Evolutionary conservation across 148 eudicot species (phyloP).

Genomic region (Vaccinium macrocarpon): DNA sequence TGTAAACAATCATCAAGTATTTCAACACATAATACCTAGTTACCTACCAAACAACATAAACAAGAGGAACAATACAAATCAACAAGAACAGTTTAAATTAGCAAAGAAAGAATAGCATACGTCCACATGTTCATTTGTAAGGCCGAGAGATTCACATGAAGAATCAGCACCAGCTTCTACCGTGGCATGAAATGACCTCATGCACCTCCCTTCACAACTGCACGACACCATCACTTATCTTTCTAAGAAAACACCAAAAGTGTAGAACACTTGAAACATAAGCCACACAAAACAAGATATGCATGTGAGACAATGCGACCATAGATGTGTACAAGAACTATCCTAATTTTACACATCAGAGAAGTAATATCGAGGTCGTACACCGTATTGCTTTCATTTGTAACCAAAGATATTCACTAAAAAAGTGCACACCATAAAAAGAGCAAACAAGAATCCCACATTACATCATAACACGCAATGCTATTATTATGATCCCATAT

Average conservation of each 20-base stretch:
- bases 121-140: conserved; percentile 49
- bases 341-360: background rate
- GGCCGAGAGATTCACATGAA: conserved; percentile 64
- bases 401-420: background rate
- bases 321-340: background rate
- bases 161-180: conserved; percentile 53
- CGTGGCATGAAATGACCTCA: conserved; percentile 90
- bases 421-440: background rate
- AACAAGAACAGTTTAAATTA: background rate
- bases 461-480: background rate
- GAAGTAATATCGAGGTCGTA: background rate
- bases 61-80: background rate
- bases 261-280: background rate
- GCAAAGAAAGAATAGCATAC: conserved; percentile 32
- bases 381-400: background rate
- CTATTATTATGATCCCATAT: background rate
- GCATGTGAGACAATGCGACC: background rate
- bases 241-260: background rate
- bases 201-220: conserved; percentile 94
- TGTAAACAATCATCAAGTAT: conserved; percentile 29
- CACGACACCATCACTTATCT: background rate
- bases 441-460: background rate
- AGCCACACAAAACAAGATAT: conserved; percentile 2
- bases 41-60: background rate
- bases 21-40: background rate